Evolutionary conservation across 2,329 filamentous ascomycete genomes (phyloP).

Genomic region (Metarhizium anisopliae): DNA sequence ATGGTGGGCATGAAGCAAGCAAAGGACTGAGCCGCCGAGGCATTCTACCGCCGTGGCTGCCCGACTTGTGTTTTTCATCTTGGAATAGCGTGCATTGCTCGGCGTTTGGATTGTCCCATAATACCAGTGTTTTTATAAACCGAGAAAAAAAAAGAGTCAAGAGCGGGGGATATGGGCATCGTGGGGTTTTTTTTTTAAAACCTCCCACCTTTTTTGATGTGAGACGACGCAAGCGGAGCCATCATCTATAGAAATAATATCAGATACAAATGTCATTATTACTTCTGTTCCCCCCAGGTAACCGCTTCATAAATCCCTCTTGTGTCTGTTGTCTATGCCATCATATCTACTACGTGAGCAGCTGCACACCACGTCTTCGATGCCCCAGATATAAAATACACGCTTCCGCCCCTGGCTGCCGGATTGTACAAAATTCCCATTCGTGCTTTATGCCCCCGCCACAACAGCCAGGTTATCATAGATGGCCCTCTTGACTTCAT

Average conservation of each 20-base stretch:
- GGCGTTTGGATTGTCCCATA: slow-evolving; percentile 17
- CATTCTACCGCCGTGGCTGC: not conserved
- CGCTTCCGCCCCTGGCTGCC: not conserved
- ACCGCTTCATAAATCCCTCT: too few species aligned
- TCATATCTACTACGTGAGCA: not conserved
- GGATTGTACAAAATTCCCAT: not conserved
- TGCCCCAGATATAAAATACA: not conserved
- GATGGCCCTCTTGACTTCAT: slow-evolving; percentile 81
- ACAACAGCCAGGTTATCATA: slow-evolving; percentile 93
- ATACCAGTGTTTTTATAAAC: not conserved
- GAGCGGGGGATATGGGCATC: too few species aligned
- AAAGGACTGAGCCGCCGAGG: not conserved
- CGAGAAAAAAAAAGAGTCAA: too few species aligned
- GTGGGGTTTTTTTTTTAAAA: too few species aligned
- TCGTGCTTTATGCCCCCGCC: slow-evolving; percentile 49
- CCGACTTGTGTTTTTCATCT: not conserved
- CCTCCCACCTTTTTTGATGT: not conserved
- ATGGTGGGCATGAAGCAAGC: slow-evolving; percentile 46
- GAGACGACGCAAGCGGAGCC: not conserved
- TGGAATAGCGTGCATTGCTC: slow-evolving; percentile 24
- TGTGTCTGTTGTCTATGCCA: too few species aligned
- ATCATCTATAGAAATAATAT: not conserved
- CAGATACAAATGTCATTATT: not conserved
- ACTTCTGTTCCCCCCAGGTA: not conserved
- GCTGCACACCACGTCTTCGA: not conserved